Conservation (phyloP, 371 early-diverging fungal genomes). For the Apophysomyces ossiformis region DNA sequence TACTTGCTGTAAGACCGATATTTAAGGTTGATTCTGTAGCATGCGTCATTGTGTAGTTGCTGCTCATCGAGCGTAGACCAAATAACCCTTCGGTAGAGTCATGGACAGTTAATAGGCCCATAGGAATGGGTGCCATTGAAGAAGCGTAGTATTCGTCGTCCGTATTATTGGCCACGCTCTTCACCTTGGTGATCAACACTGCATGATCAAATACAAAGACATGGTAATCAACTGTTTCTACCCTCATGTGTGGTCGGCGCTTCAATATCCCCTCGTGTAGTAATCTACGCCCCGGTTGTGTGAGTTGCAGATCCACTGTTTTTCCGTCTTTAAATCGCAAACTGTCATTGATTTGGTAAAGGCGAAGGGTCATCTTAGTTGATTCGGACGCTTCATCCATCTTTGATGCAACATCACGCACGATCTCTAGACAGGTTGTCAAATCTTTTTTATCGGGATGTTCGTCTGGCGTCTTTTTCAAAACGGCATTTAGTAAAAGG, state of each 20-base stretch:
- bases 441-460: conserved; percentile 75
- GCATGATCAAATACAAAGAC: conserved; percentile 90
- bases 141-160: conserved; percentile 60
- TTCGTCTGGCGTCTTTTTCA: conserved; percentile 79
- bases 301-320: conserved; percentile 65
- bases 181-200: conserved; percentile 76
- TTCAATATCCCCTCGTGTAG: conserved; percentile 81
- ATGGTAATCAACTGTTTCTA: conserved; percentile 69
- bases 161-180: conserved; percentile 45
- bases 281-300: conserved; percentile 71
- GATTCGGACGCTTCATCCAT: conserved; percentile 35
- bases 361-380: conserved; percentile 19
- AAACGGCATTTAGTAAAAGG: conserved; percentile 78
- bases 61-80: conserved; percentile 15
- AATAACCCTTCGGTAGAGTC: conserved; percentile 54
- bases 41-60: conserved; percentile 10
- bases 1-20: conserved; percentile 21
- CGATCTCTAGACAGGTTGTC: conserved; percentile 60
- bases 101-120: conserved; percentile 59
- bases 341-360: conserved; percentile 29
- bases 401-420: conserved; percentile 63
- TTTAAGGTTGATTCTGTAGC: neutral
- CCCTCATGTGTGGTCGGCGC: conserved; percentile 67
- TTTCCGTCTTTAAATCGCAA: conserved; percentile 50
- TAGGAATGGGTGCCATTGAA: conserved; percentile 61